A percentile compares a stretch with the other conserved stretches of the same genome.
Evolutionary conservation across 805 yeast species (phyloP).

Genomic region (Wickerhamomyces strasburgensis): DNA sequence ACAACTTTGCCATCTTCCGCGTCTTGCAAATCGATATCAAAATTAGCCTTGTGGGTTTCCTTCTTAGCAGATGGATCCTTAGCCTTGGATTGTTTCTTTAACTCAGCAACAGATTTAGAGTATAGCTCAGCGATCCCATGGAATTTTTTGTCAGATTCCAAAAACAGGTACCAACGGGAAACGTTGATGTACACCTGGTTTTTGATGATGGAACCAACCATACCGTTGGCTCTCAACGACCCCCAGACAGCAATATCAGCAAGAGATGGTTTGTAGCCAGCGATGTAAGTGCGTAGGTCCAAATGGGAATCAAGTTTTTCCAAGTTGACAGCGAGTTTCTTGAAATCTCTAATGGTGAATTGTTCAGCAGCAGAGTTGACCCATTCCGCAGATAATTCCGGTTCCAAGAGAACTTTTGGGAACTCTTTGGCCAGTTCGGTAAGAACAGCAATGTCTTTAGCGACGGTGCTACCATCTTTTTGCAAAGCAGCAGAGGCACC

Average conservation of each 20-base stretch:
- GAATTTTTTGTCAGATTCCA: slow-evolving; percentile 63
- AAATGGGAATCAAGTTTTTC: slow-evolving; percentile 79
- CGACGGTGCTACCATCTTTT: slow-evolving; percentile 39
- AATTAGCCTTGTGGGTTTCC: slow-evolving; percentile 90
- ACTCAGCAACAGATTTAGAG: slow-evolving; percentile 64
- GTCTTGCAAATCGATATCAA: slow-evolving; percentile 85
- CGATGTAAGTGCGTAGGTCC: slow-evolving; percentile 75
- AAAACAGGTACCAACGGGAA: slow-evolving; percentile 86
- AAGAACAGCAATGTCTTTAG: slow-evolving; percentile 38
- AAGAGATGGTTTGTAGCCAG: slow-evolving; percentile 60
- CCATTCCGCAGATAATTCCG: slow-evolving; percentile 53
- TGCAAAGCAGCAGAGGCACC: slow-evolving; percentile 40
- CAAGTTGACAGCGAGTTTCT: slow-evolving; percentile 70
- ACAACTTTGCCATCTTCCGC: slow-evolving; percentile 95
- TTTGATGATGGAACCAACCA: slow-evolving; percentile 87
- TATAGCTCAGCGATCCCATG: slow-evolving; percentile 65
- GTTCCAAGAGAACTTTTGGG: slow-evolving; percentile 37
- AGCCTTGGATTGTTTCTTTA: slow-evolving; percentile 62
- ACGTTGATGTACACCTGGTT: slow-evolving; percentile 79
- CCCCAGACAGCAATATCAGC: slow-evolving; percentile 95
- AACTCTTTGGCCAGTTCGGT: slow-evolving; percentile 44
- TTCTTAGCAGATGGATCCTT: slow-evolving; percentile 41
- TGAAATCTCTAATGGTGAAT: slow-evolving; percentile 80
- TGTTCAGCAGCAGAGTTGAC: slow-evolving; percentile 59
- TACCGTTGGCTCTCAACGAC: slow-evolving; percentile 84